Evolutionary conservation across 2,329 filamentous ascomycete genomes (phyloP), one percentile per base, ranked within the genome.

Genomic region (Pseudogymnoascus sp.): DNA sequence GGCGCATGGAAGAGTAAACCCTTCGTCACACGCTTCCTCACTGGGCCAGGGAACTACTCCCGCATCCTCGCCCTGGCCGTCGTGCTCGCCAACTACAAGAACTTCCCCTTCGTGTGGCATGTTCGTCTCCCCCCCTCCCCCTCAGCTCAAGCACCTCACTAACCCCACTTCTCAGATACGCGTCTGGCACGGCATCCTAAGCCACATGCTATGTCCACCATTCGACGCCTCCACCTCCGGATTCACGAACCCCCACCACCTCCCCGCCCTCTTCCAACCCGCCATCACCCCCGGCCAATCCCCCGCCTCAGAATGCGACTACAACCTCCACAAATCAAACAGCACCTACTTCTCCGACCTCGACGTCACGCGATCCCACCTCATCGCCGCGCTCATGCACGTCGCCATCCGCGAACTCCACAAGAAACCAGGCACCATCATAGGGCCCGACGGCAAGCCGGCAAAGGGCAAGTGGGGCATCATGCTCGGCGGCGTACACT

Each of bases 361-460:
- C 61, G 87, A 90, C 70, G 80, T 89, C 59, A 85, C 88, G 39
- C 89, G 94, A 63, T 89, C 89, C 0, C 90, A 95, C 66, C 83
- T 94, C 7, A 85, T 95, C 61, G 88, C 86, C 59, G 84, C 86
- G 67, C 77, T 92, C 2, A 78, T 88, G 61, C 82, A 81, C 19
- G 80, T 82, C 0, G 85, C 85, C 1, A 79, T 88, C 70, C 76
- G 78, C 41, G 76, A 73, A 16, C 73, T 84, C 14, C 76, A 79
- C 55, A 71, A 77, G 64, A 86, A 86, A 67, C 74, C 74, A 1
- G 69, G 74, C 21, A 78, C 76, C 33, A 75, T 75, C 65, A 73
- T 85, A n/a, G 81, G 87, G 3, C 62, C 45, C 2, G 62, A 67
- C 19, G 79, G 80, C 8, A 75, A 77, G 38, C 78, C 82, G 1